A percentile compares a stretch with the other conserved stretches of the same genome.
Evolutionary conservation across 176 grass and related monocot genomes (phyloP).

Genomic region (Thinopyrum elongatum): DNA sequence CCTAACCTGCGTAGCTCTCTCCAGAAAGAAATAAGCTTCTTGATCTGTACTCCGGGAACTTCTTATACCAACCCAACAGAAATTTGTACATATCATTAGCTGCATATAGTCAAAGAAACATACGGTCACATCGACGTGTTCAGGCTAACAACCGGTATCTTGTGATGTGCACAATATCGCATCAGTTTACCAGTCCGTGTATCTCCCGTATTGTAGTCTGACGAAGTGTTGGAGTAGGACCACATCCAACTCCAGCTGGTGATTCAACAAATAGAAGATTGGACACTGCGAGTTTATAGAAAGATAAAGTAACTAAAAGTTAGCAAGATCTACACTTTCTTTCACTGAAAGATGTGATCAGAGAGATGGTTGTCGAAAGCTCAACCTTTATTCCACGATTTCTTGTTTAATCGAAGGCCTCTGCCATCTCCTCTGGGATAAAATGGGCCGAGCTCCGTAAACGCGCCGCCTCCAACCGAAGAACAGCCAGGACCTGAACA

Average conservation of each 20-base stretch:
- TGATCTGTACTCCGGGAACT: conserved; percentile 80
- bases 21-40: conserved; percentile 81
- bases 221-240: conserved; percentile 93
- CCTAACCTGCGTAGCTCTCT: conserved; percentile 88
- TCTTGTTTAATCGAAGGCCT: conserved; percentile 79
- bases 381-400: conserved; percentile 96
- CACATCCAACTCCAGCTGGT: conserved; percentile 91
- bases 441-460: conserved; percentile 91
- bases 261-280: conserved; percentile 98
- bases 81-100: conserved; percentile 83
- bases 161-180: not conserved
- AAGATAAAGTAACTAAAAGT: not conserved
- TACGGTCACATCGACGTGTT: not conserved
- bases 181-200: conserved; percentile 49
- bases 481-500: conserved; percentile 82
- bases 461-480: conserved; percentile 87
- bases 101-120: conserved; percentile 36
- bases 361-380: not conserved
- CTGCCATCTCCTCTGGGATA: conserved; percentile 77
- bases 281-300: conserved; percentile 43
- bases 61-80: conserved; percentile 80
- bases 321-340: not conserved
- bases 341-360: not conserved
- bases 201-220: conserved; percentile 80
- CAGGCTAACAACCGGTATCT: not conserved